Base-by-base conservation (phyloP, 2,329 filamentous ascomycete genomes). In the Exophiala sideris region DNA sequence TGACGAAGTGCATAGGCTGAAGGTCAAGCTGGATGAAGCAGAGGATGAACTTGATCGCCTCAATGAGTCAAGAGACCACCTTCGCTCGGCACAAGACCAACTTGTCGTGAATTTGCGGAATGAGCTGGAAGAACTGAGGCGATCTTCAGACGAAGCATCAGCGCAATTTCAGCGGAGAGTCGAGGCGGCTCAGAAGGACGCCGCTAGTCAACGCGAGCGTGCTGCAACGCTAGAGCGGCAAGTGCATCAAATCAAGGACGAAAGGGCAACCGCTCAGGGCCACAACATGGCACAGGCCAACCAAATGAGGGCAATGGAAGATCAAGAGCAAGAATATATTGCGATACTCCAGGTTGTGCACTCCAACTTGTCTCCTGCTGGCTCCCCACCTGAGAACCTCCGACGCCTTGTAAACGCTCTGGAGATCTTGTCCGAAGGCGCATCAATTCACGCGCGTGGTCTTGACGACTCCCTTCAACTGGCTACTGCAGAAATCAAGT, bases 41-140 rank as follows among this genome's bases (percentile, higher is more conserved):
- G 94, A 99, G 71, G 91, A 96, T 65, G 91, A 96, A 66, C 82
- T 97, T 48, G 91, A 96, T 64, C 82, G 90, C 56, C 82, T 92
- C 50, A 80, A 89, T 39, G 89, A 90, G 64, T 91, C 88, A 38
- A 82, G 89, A 40, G 90, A 96, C 62, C 86, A 95, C 62, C 88
- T 94, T 65, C 88, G 85, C 65, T 83, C 82, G 3, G 80, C 81
- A 2, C 79, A 85, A 41, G 86, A 92, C 58, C 82, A 87, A 44
- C 85, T 79, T 54, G 76, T 91, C 32, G 83, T 83, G 42, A 76
- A 78, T 7, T 78, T 96, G 1, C 82, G 91, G 64, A 76, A 81
- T 12, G 88, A 96, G 63, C 73, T 95, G 12, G 77, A 74, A 34
- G 80, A 80, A 48, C 51, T 67, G 20, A 65, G 63, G 36, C 69